A percentile compares a stretch with the other conserved stretches of the same genome.
phyloP scores from a whole-genome alignment of 148 eudicot species.

The Amaranthus cruentus region DNA sequence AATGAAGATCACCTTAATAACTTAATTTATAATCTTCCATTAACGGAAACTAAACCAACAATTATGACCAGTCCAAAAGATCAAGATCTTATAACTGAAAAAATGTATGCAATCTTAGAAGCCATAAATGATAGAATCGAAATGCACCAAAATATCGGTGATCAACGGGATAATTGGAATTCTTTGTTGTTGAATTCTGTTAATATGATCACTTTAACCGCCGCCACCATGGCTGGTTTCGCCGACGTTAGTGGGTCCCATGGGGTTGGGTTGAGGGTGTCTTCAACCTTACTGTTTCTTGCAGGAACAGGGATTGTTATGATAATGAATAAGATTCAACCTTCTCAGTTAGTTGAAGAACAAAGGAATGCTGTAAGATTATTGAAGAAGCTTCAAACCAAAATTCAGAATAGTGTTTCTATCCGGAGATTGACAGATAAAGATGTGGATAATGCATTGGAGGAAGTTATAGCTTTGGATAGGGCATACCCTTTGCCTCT shows the following conservation, averaged over 20 bases:
- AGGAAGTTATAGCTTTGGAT: constrained; percentile 47
- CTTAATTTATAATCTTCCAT: not conserved
- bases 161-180: constrained; percentile 63
- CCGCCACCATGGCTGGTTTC: constrained; percentile 45
- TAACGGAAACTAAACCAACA: not conserved
- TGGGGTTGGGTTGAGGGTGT: constrained; percentile 30
- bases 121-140: constrained; percentile 52
- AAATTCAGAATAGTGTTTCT: constrained; percentile 27
- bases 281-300: constrained; percentile 41
- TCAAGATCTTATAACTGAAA: constrained; percentile 1
- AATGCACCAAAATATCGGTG: constrained; percentile 54
- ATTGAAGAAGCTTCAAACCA: constrained; percentile 34
- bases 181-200: constrained; percentile 52
- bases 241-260: constrained; percentile 16
- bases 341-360: constrained; percentile 66
- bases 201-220: constrained; percentile 57
- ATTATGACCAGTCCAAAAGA: not conserved
- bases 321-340: constrained; percentile 63
- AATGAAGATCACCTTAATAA: constrained; percentile 6
- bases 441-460: constrained; percentile 42
- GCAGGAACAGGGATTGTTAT: constrained; percentile 45
- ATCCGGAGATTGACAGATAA: constrained; percentile 10
- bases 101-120: constrained; percentile 48
- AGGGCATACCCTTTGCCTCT: constrained; percentile 65
- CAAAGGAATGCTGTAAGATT: constrained; percentile 55